Conservation (phyloP, 176 grass and related monocot genomes). For the Avena insularis region DNA sequence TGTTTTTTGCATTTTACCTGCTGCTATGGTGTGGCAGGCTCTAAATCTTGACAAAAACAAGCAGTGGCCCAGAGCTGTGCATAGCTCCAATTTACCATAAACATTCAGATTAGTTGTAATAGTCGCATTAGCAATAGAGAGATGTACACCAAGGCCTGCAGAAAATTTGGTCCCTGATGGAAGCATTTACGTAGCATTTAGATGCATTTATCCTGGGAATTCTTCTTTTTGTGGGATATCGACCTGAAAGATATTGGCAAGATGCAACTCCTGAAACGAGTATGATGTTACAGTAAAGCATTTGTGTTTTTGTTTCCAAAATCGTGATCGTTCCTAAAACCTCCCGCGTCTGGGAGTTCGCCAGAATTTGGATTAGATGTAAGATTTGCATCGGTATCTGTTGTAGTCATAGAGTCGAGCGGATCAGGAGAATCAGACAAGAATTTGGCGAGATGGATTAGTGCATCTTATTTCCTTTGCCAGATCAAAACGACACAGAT, state of each 20-base stretch:
- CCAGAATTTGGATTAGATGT: too few relatives aligned
- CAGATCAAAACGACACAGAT: not conserved
- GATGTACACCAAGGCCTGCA: not conserved
- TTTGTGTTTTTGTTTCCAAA: too few relatives aligned
- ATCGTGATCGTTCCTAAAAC: too few relatives aligned
- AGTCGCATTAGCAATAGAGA: not conserved
- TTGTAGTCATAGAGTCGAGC: not conserved
- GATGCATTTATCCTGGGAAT: too few relatives aligned
- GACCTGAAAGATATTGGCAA: not conserved
- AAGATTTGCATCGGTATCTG: too few relatives aligned
- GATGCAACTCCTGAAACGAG: not conserved
- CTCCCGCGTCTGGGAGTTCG: too few relatives aligned
- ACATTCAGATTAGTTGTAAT: not conserved
- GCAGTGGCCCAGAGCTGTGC: too few relatives aligned
- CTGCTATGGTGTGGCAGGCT: too few relatives aligned
- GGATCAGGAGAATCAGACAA: not conserved
- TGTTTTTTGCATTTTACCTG: too few relatives aligned
- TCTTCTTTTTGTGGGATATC: not conserved
- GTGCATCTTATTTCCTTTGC: not conserved
- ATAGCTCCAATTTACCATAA: not conserved
- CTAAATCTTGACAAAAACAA: too few relatives aligned
- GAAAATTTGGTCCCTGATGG: not conserved
- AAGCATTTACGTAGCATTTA: too few relatives aligned
- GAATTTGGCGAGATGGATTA: not conserved
- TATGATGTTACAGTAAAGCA: not conserved